Percentiles rank a stretch among this genome's conserved stretches.
Evolutionary conservation across 2,329 filamentous ascomycete genomes (phyloP).

Genomic region (Arthrobotrys iridis): DNA sequence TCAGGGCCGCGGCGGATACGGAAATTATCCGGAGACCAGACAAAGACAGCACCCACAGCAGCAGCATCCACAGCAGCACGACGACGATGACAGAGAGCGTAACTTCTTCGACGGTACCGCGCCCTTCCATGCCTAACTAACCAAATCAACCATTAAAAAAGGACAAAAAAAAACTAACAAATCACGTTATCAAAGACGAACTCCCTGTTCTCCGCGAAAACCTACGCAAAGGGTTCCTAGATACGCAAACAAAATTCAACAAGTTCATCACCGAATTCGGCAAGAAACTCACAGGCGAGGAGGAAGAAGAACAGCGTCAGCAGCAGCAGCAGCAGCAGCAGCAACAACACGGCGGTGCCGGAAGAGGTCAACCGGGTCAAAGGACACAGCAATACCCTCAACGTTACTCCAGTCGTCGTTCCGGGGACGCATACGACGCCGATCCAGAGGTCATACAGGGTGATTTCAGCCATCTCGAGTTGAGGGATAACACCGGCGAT

Average conservation of each 20-base stretch:
- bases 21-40: conserved; percentile 59
- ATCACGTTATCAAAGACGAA: conserved; percentile 72
- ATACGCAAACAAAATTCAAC: conserved; percentile 93
- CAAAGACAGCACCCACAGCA: conserved; percentile 67
- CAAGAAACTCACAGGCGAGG: conserved; percentile 91
- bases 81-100: conserved; percentile 70
- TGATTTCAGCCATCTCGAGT: conserved; percentile 77
- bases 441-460: conserved; percentile 90
- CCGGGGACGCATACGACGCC: conserved; percentile 87
- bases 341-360: conserved; percentile 54
- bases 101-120: conserved; percentile 88
- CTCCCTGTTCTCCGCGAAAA: conserved; percentile 92
- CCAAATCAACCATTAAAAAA: not conserved
- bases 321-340: conserved; percentile 57
- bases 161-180: conserved; percentile 11
- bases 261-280: conserved; percentile 89
- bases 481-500: conserved; percentile 67
- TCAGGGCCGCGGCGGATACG: conserved; percentile 41
- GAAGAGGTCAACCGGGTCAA: conserved; percentile 58
- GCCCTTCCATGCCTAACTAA: no score
- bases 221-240: conserved; percentile 89
- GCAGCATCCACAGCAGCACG: conserved; percentile 63
- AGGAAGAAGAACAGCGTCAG: conserved; percentile 71
- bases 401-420: conserved; percentile 75
- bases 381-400: conserved; percentile 61